Conservation (phyloP, 192 early-diverging fungal species). For the Geranomyces michiganensis region DNA sequence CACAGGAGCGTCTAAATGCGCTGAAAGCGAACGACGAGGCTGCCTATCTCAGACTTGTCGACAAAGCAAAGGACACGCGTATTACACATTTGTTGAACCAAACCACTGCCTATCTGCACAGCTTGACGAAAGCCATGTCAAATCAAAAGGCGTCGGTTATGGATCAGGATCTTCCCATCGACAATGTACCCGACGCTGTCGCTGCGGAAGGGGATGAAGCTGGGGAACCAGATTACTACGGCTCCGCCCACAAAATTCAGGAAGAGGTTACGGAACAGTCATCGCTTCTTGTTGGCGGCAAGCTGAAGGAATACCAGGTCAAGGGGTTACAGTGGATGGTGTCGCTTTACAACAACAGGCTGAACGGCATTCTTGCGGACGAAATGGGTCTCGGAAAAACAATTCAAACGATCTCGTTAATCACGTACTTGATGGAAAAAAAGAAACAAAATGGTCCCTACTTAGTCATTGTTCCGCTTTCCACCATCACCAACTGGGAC, state of each 20-base stretch:
- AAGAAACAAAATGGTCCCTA: constrained; percentile 96
- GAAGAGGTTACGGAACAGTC: constrained; percentile 85
- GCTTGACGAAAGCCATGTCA: constrained; percentile 82
- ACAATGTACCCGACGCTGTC: constrained; percentile 42
- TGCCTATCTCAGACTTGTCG: constrained; percentile 92
- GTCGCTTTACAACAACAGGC: constrained; percentile 95
- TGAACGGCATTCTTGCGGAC: constrained; percentile 98
- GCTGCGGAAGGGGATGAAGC: constrained; percentile 40
- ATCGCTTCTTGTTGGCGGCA: constrained; percentile 81
- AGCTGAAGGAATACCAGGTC: constrained; percentile 94
- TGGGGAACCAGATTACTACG: constrained; percentile 73
- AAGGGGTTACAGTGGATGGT: constrained; percentile 99
- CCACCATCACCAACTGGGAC: constrained; percentile 96
- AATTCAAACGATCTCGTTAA: constrained; percentile 94
- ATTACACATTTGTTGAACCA: constrained; percentile 89
- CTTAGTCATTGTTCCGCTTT: constrained; percentile 93
- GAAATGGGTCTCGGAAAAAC: constrained; percentile 83
- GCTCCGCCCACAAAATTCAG: constrained; percentile 81
- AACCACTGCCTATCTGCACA: constrained; percentile 83
- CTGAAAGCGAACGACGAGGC: constrained; percentile 98
- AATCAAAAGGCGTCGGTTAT: constrained; percentile 68
- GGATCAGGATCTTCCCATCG: constrained; percentile 48
- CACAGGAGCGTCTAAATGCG: constrained; percentile 94
- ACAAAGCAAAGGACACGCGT: constrained; percentile 95
- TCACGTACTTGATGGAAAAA: constrained; percentile 93